phyloP scores from a whole-genome alignment of 441 rosid species.

The Croton laevigatus region DNA sequence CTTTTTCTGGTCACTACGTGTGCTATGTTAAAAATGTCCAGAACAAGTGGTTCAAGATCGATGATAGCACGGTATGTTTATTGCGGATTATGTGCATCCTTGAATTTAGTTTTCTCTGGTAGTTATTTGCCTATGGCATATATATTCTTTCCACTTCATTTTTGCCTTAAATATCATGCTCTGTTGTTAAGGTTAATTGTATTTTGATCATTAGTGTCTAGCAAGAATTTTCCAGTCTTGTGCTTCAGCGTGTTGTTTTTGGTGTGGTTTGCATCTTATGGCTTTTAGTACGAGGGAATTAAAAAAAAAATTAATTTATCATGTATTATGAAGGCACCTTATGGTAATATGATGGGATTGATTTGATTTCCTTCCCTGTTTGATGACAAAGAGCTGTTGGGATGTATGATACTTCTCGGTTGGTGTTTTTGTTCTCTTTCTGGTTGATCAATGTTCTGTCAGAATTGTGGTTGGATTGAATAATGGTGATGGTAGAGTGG shows the following conservation, averaged over 20 bases:
- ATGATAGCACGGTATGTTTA: slow-evolving; percentile 72
- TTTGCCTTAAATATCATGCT: background rate
- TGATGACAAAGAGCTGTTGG: background rate
- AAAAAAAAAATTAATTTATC: background rate
- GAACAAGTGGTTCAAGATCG: slow-evolving; percentile 95
- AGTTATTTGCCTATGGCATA: background rate
- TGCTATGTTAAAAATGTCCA: slow-evolving; percentile 74
- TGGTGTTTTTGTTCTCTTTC: background rate
- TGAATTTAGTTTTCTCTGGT: slow-evolving; percentile 1
- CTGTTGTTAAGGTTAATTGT: background rate
- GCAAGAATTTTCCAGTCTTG: background rate
- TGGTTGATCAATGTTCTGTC: background rate
- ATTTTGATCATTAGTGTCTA: background rate
- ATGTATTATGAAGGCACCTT: too few species aligned
- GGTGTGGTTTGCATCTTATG: background rate
- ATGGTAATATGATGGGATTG: too few species aligned
- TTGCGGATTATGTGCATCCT: slow-evolving; percentile 8
- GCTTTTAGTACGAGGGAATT: background rate
- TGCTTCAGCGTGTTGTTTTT: background rate
- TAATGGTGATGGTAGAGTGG: background rate
- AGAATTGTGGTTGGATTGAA: background rate
- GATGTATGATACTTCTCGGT: background rate
- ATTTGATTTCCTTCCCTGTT: background rate
- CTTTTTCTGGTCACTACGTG: slow-evolving; percentile 93
- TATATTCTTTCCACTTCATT: slow-evolving; percentile 1